Base-by-base conservation (phyloP, 805 yeast species). In the Pichia nakasei region DNA sequence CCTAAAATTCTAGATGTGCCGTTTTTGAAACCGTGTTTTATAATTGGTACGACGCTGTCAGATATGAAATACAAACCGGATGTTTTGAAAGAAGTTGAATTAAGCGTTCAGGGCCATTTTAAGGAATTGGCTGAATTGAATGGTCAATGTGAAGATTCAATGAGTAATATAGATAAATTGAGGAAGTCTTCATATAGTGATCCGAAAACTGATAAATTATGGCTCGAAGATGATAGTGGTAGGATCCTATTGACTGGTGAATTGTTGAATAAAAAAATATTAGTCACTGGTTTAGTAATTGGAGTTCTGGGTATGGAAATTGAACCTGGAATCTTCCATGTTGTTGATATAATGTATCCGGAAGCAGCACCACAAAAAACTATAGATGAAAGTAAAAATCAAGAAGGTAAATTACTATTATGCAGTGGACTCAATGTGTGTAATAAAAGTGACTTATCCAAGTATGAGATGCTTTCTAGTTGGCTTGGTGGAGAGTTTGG, bases 201-300 rank as follows among this genome's bases (percentile, higher is more conserved):
- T 51, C 73, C 78, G 0, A 71, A 65, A 26, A 60, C 75, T 15
- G 85, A 81, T 55, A 75, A 71, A 50, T 56, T 85, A 22, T 78
- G 80, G 81, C 59, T 93, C 31, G 97, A 93, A 60, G 98, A 93
- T 63, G 96, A 88, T 55, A 79, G 88, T 44, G 98, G 98, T 3
- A 69, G 98, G 41, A 81, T 95, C 7, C 60, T 78, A 27, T 64
- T 93, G 20, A 79, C 76, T 39, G 76, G 76, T 37, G 89, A 87
- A 22, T 71, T 73, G 17, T 61, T 80, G 27, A 70, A 84, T 36
- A 66, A 68, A 41, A 68, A 75, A 18, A 73, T 82, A 3, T 67
- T 91, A 22, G 95, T 89, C 0, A 93, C 97, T 0, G 98, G 98
- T 4, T 73, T 80, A n/a, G 82, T 89, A 0, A 77, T 88, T 8